A percentile compares a stretch with the other conserved stretches of the same genome.
phyloP scores from a whole-genome alignment of 257 asterid genomes.

The Gentiana straminea region DNA sequence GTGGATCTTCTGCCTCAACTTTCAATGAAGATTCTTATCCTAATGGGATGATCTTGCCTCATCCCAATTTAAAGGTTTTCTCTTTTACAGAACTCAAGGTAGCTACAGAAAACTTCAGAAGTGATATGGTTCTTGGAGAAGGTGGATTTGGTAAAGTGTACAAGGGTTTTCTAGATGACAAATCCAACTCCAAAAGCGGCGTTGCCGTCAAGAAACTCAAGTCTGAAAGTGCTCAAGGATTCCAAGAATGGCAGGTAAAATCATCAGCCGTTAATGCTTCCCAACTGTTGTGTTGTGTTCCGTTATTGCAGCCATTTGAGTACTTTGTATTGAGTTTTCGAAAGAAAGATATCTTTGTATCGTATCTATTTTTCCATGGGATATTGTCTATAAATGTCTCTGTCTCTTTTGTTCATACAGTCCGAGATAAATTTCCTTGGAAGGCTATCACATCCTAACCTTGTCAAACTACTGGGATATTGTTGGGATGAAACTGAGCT shows the following conservation, averaged over 20 bases:
- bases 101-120: slow-evolving; percentile 64
- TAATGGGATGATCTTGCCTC: slow-evolving; percentile 38
- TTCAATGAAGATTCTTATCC: slow-evolving; percentile 16
- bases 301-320: too few relatives aligned
- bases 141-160: slow-evolving; percentile 99
- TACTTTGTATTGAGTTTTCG: too few relatives aligned
- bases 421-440: slow-evolving; percentile 85
- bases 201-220: slow-evolving; percentile 79
- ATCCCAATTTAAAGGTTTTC: slow-evolving; percentile 54
- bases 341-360: too few relatives aligned
- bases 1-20: slow-evolving; percentile 25
- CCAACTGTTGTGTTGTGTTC: too few relatives aligned
- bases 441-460: slow-evolving; percentile 68
- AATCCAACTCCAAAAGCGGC: slow-evolving; percentile 24
- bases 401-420: slow-evolving; percentile 25
- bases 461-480: slow-evolving; percentile 76
- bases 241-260: slow-evolving; percentile 75
- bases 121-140: slow-evolving; percentile 72
- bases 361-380: not conserved
- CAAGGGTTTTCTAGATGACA: slow-evolving; percentile 64
- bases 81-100: slow-evolving; percentile 45
- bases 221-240: slow-evolving; percentile 63
- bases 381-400: not conserved
- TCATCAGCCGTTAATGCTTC: not conserved
- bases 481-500: slow-evolving; percentile 73